These are phyloP conservation scores for Neurospora crassa DNA, from an alignment of 2,329 filamentous ascomycete genomes.

Conservation along the genomic window DNA sequence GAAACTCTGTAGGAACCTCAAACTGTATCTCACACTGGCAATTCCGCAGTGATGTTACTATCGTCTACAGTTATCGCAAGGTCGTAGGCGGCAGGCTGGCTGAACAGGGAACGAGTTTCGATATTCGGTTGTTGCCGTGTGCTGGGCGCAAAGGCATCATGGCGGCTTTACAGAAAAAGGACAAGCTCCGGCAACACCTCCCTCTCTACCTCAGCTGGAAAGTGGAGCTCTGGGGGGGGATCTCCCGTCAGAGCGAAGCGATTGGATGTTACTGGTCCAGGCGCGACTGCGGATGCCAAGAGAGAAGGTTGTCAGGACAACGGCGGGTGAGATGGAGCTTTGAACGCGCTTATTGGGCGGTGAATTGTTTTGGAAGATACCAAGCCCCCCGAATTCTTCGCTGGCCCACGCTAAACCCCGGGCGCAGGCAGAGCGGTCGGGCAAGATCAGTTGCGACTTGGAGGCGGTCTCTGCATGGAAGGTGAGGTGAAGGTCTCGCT, in stretches of 20 bases:
- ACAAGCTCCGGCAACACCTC: constrained; percentile 2
- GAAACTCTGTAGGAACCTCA: neutral
- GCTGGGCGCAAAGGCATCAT: neutral
- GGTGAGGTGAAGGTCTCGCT: neutral
- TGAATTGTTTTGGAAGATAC: neutral
- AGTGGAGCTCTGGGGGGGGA: neutral
- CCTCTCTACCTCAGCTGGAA: neutral
- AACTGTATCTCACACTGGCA: neutral
- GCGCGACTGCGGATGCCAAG: neutral
- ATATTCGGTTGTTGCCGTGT: neutral
- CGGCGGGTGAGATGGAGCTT: neutral
- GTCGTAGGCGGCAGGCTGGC: neutral
- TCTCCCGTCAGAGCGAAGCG: neutral
- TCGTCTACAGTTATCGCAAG: neutral
- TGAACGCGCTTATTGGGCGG: neutral
- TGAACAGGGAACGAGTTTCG: neutral
- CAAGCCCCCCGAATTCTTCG: neutral
- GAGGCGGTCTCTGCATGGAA: neutral
- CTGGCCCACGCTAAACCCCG: neutral
- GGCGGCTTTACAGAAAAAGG: neutral
- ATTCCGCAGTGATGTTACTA: neutral
- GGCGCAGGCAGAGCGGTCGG: neutral
- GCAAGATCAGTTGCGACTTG: neutral
- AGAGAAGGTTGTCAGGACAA: neutral
- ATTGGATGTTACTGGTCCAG: neutral